Evolutionary conservation across 2,329 filamentous ascomycete genomes (phyloP).

Genomic region (Coniochaeta hoffmannii): DNA sequence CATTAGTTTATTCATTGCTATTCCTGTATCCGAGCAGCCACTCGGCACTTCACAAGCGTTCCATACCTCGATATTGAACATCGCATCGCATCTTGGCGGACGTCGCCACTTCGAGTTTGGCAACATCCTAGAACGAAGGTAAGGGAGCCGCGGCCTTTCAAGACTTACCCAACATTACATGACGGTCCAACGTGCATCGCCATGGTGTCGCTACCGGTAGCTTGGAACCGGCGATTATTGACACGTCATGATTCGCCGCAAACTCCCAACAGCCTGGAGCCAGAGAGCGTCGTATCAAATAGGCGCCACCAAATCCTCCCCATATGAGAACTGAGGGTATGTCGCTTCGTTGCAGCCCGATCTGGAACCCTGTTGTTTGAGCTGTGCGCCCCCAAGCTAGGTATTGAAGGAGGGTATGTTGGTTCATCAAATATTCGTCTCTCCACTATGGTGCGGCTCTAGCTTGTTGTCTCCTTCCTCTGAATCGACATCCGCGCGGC

Average conservation of each 20-base stretch:
- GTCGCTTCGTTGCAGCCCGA: background rate
- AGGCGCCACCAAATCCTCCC: background rate
- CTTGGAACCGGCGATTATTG: background rate
- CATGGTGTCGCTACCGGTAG: background rate
- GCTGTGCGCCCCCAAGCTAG: background rate
- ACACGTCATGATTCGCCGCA: background rate
- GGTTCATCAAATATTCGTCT: background rate
- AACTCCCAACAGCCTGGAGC: background rate
- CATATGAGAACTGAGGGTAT: background rate
- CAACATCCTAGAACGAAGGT: background rate
- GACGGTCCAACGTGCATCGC: no score
- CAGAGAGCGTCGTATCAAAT: background rate
- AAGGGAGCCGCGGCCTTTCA: no score
- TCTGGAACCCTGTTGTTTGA: background rate
- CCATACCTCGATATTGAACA: no score
- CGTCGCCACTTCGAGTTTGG: no score
- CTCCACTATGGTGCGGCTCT: background rate
- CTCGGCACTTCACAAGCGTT: background rate
- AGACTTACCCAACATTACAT: no score
- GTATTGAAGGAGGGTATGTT: no score
- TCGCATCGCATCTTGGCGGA: no score
- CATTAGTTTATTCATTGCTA: background rate
- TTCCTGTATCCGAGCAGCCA: background rate
- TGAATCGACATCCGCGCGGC: background rate
- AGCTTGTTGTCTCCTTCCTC: background rate